phyloP scores from a whole-genome alignment of 2,329 filamentous ascomycete species.

The Periconia digitata region DNA sequence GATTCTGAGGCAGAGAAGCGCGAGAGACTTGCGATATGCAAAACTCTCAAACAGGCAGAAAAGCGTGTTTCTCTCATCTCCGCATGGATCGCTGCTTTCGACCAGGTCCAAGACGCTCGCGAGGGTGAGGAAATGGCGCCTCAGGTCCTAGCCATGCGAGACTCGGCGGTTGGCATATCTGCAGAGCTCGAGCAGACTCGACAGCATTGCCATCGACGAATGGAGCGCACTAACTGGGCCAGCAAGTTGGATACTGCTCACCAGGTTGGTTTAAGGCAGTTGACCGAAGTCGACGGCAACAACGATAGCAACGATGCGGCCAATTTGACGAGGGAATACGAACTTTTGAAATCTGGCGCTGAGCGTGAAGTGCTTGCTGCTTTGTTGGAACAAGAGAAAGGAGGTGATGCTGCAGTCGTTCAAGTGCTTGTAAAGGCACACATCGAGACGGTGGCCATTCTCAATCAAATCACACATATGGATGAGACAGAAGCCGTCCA shows the following conservation, averaged over 20 bases:
- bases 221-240: conserved; percentile 84
- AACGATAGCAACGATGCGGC: conserved; percentile 69
- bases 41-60: conserved; percentile 79
- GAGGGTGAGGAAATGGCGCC: conserved; percentile 70
- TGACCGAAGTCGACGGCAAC: conserved; percentile 68
- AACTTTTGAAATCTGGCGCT: conserved; percentile 80
- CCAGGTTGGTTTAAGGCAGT: conserved; percentile 78
- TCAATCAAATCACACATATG: conserved; percentile 80
- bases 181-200: conserved; percentile 86
- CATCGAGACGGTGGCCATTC: conserved; percentile 84
- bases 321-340: conserved; percentile 76
- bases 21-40: conserved; percentile 78
- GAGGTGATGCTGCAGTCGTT: conserved; percentile 73
- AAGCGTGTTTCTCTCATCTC: conserved; percentile 83
- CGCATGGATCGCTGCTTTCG: conserved; percentile 91
- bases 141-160: conserved; percentile 66
- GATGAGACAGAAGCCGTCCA: conserved; percentile 79
- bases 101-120: conserved; percentile 72
- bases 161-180: conserved; percentile 84
- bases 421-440: conserved; percentile 86
- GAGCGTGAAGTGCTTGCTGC: conserved; percentile 76
- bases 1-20: conserved; percentile 75
- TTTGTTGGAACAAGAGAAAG: conserved; percentile 81
- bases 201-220: conserved; percentile 83
- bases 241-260: conserved; percentile 83